Evolutionary conservation across 2,329 filamentous ascomycete species (phyloP).

Genomic region (Penicillium freii): DNA sequence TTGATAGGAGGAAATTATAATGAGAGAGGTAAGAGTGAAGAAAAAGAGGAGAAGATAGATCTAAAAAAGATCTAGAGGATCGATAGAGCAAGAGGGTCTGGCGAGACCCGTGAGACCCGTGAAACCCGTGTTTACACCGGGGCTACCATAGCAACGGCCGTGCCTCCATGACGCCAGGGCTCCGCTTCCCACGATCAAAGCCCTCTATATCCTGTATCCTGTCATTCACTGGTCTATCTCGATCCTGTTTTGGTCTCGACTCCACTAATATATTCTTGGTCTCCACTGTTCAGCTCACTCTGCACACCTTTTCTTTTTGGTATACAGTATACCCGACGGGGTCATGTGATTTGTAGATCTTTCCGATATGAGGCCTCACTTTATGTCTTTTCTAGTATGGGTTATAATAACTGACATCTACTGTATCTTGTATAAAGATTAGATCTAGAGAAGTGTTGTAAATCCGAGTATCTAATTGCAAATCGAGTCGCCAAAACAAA

Average conservation of each 20-base stretch:
- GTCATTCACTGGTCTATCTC: conserved; percentile 6
- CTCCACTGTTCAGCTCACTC: conserved; percentile 28
- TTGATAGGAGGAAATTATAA: conserved; percentile 2
- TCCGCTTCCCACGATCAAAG: conserved; percentile 14
- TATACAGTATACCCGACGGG: neutral
- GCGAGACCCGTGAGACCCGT: conserved; percentile 13
- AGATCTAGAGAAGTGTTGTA: neutral
- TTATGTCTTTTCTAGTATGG: too few relatives aligned
- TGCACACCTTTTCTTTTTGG: neutral
- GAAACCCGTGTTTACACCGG: conserved; percentile 35
- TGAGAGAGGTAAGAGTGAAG: neutral
- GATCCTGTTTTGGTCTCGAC: conserved; percentile 13
- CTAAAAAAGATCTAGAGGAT: conserved; percentile 21
- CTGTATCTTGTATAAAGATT: neutral
- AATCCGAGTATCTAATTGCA: neutral
- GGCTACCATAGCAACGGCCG: conserved; percentile 40
- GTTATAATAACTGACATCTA: neutral
- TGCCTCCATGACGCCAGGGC: conserved; percentile 24
- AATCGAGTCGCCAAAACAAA: neutral
- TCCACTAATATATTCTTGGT: conserved; percentile 17
- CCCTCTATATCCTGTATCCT: conserved; percentile 9
- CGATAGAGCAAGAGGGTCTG: conserved; percentile 21
- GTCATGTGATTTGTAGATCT: conserved; percentile 8
- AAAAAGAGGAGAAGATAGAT: conserved; percentile 12
- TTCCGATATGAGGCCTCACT: neutral